A percentile compares a stretch with the other conserved stretches of the same genome.
These are phyloP conservation scores for Claviceps spartinae DNA, from an alignment of 2,329 filamentous ascomycete species.

Conservation along the genomic window DNA sequence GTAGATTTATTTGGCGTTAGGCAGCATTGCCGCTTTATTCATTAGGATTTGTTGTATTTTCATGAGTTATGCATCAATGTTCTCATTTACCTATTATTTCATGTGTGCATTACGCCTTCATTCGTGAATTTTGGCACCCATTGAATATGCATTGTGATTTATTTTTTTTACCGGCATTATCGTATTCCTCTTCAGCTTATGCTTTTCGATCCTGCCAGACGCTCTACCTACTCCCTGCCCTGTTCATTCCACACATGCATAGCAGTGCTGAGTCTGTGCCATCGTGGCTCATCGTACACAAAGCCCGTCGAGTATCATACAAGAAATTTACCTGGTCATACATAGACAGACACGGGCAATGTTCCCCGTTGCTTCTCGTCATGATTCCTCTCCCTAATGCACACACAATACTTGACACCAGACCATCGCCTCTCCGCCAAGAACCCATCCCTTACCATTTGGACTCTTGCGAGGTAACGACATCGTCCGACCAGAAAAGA, in stretches of 20 bases:
- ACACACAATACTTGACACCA: too few relatives aligned
- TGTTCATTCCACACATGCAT: background rate
- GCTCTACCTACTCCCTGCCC: too few relatives aligned
- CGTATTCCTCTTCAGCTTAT: background rate
- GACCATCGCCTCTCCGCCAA: too few relatives aligned
- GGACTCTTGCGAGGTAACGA: too few relatives aligned
- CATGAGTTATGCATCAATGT: slow-evolving; percentile 1
- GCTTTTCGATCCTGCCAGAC: background rate
- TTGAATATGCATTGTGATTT: too few relatives aligned
- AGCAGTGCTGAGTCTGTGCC: background rate
- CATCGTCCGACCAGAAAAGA: too few relatives aligned
- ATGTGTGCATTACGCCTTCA: background rate
- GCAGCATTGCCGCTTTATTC: background rate
- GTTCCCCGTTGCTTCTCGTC: too few relatives aligned
- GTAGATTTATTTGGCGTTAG: slow-evolving; percentile 5
- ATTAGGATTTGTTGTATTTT: slow-evolving; percentile 2
- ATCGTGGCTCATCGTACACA: background rate
- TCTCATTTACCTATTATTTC: background rate
- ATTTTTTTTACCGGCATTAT: too few relatives aligned
- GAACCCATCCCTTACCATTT: too few relatives aligned
- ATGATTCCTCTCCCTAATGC: too few relatives aligned
- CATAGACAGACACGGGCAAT: too few relatives aligned
- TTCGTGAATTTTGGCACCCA: too few relatives aligned
- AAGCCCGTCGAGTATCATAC: background rate
- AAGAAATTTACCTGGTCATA: background rate